Percentiles rank a stretch among this genome's conserved stretches.
phyloP scores from a whole-genome alignment of 1,139 yeast genomes.

The Zygosaccharomyces pseudobailii region DNA sequence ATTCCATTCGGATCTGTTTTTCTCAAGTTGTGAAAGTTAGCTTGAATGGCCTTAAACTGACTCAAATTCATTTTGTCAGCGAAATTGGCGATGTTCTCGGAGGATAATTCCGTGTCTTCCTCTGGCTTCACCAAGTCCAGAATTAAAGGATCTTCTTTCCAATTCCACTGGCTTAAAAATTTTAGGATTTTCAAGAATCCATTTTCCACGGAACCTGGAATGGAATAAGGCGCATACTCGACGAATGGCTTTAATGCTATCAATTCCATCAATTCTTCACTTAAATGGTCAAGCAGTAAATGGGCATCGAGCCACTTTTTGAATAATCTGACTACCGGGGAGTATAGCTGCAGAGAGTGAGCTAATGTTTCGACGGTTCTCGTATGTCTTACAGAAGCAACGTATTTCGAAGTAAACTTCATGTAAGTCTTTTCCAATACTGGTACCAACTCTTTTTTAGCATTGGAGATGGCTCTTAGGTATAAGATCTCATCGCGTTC shows the following conservation, averaged over 20 bases:
- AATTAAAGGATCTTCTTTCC: slow-evolving; percentile 83
- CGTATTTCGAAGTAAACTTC: slow-evolving; percentile 61
- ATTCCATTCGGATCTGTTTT: slow-evolving; percentile 76
- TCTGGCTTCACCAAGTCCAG: slow-evolving; percentile 60
- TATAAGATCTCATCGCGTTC: slow-evolving; percentile 78
- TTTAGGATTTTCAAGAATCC: slow-evolving; percentile 75
- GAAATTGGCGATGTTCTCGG: slow-evolving; percentile 35
- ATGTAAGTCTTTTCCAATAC: slow-evolving; percentile 59
- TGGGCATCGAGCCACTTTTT: slow-evolving; percentile 84
- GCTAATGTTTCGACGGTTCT: slow-evolving; percentile 68
- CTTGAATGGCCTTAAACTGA: slow-evolving; percentile 57
- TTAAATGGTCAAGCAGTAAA: slow-evolving; percentile 59
- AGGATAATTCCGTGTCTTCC: slow-evolving; percentile 35
- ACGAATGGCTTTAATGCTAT: slow-evolving; percentile 80
- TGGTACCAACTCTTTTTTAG: slow-evolving; percentile 53
- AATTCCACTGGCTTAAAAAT: slow-evolving; percentile 81
- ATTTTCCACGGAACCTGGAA: slow-evolving; percentile 71
- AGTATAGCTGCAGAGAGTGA: slow-evolving; percentile 67
- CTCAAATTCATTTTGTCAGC: slow-evolving; percentile 63
- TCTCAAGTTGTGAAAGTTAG: slow-evolving; percentile 62
- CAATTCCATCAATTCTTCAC: slow-evolving; percentile 77
- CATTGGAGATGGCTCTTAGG: slow-evolving; percentile 61
- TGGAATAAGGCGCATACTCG: slow-evolving; percentile 75
- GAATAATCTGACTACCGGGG: slow-evolving; percentile 77
- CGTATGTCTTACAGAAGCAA: slow-evolving; percentile 75